Percentiles rank a stretch among this genome's conserved stretches.
These are phyloP conservation scores for Microbotryum silenes-acaulis DNA, from an alignment of 1,284 basidiomycete species.

Conservation along the genomic window DNA sequence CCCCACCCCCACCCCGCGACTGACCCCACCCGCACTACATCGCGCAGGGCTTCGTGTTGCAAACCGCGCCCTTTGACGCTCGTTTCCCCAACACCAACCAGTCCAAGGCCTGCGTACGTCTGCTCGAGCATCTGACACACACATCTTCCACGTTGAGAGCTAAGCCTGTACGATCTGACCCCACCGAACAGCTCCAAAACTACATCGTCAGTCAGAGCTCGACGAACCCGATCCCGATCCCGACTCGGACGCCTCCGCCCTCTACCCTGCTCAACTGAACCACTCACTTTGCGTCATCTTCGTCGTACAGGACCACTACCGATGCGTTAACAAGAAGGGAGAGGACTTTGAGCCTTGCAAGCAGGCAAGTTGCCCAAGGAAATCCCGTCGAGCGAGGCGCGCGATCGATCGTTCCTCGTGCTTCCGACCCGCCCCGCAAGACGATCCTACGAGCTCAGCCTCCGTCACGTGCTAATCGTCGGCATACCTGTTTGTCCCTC, in stretches of 20 bases:
- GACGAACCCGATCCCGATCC: background rate
- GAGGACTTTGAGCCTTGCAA: conserved; percentile 97
- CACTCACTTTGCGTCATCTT: background rate
- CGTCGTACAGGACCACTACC: conserved; percentile 65
- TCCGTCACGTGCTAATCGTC: no score
- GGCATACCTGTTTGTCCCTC: no score
- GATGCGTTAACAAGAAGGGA: conserved; percentile 93
- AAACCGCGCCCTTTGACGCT: conserved; percentile 75
- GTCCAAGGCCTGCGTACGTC: conserved; percentile 77
- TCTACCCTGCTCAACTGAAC: background rate
- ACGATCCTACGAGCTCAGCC: no score
- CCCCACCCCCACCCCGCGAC: background rate
- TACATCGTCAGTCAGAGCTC: conserved; percentile 53
- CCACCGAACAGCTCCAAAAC: conserved; percentile 63
- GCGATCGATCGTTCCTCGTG: no score
- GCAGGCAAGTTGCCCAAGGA: conserved; percentile 40
- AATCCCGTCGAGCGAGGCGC: no score
- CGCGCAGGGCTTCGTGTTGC: conserved; percentile 55
- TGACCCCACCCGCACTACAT: background rate
- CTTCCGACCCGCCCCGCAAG: no score
- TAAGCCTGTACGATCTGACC: background rate
- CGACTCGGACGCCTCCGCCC: background rate
- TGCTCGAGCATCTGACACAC: background rate
- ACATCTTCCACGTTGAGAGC: background rate
- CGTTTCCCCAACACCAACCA: conserved; percentile 80